Evolutionary conservation across 768 basidiomycete genomes (phyloP).

Genomic region (Auricularia auricula-judae): DNA sequence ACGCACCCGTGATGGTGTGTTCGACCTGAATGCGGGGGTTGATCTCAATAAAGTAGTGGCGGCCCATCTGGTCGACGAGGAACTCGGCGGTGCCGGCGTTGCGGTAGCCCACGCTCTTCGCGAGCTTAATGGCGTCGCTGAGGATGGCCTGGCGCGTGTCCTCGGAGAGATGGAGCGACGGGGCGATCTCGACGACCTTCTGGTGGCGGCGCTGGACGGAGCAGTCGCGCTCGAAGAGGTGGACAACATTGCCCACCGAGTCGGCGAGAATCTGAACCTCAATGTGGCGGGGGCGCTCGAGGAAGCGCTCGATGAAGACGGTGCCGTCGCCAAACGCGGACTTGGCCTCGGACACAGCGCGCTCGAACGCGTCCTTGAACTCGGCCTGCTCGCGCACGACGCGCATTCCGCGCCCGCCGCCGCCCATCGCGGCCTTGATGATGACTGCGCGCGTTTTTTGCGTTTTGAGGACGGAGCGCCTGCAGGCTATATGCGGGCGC

Average conservation of each 20-base stretch:
- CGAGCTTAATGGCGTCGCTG: constrained; percentile 85
- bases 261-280: constrained; percentile 96
- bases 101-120: constrained; percentile 85
- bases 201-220: constrained; percentile 97
- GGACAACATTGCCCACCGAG: constrained; percentile 84
- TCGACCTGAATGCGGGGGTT: constrained; percentile 99
- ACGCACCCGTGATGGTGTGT: constrained; percentile 91
- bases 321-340: constrained; percentile 97
- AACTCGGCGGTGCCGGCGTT: constrained; percentile 99
- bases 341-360: constrained; percentile 91
- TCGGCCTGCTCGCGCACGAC: constrained; percentile 91
- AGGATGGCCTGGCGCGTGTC: constrained; percentile 83
- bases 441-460: constrained; percentile 48
- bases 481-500: constrained; percentile 8
- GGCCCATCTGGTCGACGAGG: constrained; percentile 90
- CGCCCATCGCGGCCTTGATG: constrained; percentile 99
- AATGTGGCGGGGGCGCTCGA: constrained; percentile 94
- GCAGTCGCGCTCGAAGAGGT: constrained; percentile 98
- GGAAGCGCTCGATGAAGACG: constrained; percentile 96
- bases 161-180: constrained; percentile 88
- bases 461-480: neutral
- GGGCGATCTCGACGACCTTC: constrained; percentile 98
- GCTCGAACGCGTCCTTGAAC: constrained; percentile 81
- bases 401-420: constrained; percentile 98
- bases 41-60: constrained; percentile 99